Percentiles rank a stretch among this genome's conserved stretches.
Conservation (phyloP, 495 filamentous ascomycete genomes). For the Terfezia claveryi region DNA sequence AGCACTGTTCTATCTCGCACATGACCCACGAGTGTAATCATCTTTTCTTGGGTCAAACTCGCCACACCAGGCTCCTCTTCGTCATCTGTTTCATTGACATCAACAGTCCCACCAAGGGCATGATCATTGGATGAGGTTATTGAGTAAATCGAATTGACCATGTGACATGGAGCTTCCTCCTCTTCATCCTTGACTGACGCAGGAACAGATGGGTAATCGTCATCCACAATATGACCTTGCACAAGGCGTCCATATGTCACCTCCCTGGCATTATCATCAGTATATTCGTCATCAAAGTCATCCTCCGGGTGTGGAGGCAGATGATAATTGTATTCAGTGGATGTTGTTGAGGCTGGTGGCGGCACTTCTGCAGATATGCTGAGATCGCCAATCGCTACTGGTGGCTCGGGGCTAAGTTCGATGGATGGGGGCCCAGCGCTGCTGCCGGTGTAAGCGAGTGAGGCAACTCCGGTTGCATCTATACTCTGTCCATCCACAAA, state of each 20-base stretch:
- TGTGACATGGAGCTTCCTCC: slow-evolving; percentile 18
- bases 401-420: background rate
- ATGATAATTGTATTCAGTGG: slow-evolving; percentile 4
- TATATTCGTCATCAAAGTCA: slow-evolving; percentile 43
- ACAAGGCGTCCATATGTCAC: slow-evolving; percentile 79
- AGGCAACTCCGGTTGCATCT: background rate
- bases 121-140: slow-evolving; percentile 29
- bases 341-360: background rate
- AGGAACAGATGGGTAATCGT: slow-evolving; percentile 56
- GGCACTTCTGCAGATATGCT: background rate
- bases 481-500: background rate
- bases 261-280: slow-evolving; percentile 66
- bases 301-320: slow-evolving; percentile 19
- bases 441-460: background rate
- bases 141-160: slow-evolving; percentile 38
- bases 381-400: background rate
- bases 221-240: slow-evolving; percentile 91
- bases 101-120: slow-evolving; percentile 61
- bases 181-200: slow-evolving; percentile 27
- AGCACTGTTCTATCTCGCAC: slow-evolving; percentile 69
- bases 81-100: slow-evolving; percentile 57
- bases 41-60: slow-evolving; percentile 53
- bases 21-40: slow-evolving; percentile 87
- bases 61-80: slow-evolving; percentile 69
- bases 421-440: background rate